These are phyloP conservation scores for Fonsecaea pugnacius DNA, from an alignment of 2,329 filamentous ascomycete genomes.

Conservation along the genomic window DNA sequence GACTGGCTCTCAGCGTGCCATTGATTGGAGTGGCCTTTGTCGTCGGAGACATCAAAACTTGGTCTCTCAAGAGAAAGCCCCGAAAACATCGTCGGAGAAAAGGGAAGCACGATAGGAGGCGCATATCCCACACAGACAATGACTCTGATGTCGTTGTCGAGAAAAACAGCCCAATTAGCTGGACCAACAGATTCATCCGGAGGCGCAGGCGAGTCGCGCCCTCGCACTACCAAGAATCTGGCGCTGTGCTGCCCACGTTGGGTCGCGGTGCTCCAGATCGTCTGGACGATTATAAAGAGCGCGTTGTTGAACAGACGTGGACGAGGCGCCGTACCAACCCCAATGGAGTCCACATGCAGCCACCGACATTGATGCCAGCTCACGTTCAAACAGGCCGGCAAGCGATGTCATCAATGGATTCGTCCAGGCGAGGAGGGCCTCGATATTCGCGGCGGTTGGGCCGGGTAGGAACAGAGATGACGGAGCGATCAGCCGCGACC, in stretches of 20 bases:
- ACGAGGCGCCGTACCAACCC: neutral
- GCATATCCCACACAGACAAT: neutral
- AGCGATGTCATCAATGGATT: constrained; percentile 22
- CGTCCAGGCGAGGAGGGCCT: constrained; percentile 8
- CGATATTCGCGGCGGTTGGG: constrained; percentile 10
- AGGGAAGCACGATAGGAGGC: neutral
- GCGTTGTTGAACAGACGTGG: neutral
- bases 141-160: neutral
- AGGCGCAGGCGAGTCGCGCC: neutral
- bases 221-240: neutral
- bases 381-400: constrained; percentile 2
- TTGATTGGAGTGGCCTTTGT: constrained; percentile 38
- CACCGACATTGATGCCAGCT: neutral
- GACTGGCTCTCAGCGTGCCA: constrained; percentile 58
- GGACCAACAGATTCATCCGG: neutral
- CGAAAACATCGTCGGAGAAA: neutral
- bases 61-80: constrained; percentile 6
- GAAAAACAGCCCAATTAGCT: neutral
- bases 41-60: constrained; percentile 22
- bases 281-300: neutral
- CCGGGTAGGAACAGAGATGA: neutral
- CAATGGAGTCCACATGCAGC: constrained; percentile 3
- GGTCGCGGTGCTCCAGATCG: neutral
- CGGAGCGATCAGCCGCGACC: constrained; percentile 18
- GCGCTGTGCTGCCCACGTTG: neutral